Evolutionary conservation across 345 rosid species (phyloP).

Genomic region (Salix suchowensis): DNA sequence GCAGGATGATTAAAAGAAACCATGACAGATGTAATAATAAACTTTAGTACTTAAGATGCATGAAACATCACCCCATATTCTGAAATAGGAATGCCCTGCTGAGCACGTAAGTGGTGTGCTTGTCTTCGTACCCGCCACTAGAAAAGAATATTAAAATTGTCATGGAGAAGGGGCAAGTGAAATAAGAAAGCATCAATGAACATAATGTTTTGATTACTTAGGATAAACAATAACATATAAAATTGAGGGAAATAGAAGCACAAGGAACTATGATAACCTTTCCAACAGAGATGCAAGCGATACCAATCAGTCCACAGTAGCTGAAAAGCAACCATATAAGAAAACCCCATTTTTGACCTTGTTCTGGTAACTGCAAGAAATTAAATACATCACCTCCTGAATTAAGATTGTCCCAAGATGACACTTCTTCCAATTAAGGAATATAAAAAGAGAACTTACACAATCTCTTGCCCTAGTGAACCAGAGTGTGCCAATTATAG

Average conservation of each 20-base stretch:
- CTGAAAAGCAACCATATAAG: constrained; percentile 95
- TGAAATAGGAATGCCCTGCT: constrained; percentile 92
- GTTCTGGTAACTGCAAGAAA: constrained; percentile 69
- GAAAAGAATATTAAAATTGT: constrained; percentile 13
- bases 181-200: constrained; percentile 1
- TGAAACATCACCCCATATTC: constrained; percentile 79
- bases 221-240: not conserved
- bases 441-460: constrained; percentile 46
- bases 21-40: not conserved
- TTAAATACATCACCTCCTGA: not conserved
- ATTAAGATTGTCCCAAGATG: constrained; percentile 1
- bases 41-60: constrained; percentile 4
- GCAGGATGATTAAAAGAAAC: not conserved
- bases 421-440: not conserved
- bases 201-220: not conserved
- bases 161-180: not conserved
- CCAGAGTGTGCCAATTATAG: constrained; percentile 87
- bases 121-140: constrained; percentile 91
- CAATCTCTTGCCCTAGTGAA: constrained; percentile 66
- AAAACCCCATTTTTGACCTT: constrained; percentile 97
- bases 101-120: constrained; percentile 77
- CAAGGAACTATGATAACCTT: constrained; percentile 45
- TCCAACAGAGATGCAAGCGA: constrained; percentile 74
- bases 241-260: not conserved
- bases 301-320: constrained; percentile 83